Evolutionary conservation across 345 rosid species (phyloP).

Genomic region (Salix exigua): DNA sequence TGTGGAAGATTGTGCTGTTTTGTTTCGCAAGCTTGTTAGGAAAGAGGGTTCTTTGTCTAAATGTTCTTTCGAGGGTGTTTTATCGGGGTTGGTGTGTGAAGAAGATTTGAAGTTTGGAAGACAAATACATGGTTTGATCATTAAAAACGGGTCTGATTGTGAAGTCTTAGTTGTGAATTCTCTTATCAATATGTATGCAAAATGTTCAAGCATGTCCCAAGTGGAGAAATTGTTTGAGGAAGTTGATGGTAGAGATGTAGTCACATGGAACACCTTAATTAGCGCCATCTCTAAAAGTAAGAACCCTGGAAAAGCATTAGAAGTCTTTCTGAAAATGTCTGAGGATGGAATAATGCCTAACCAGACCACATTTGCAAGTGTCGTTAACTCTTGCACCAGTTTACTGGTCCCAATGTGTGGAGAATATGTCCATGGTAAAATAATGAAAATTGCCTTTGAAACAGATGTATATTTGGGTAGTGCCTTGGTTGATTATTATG

Average conservation of each 20-base stretch:
- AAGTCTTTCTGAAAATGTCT: conserved; percentile 42
- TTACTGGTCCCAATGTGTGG: conserved; percentile 39
- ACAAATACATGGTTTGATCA: conserved; percentile 58
- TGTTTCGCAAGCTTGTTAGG: conserved; percentile 51
- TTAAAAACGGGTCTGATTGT: conserved; percentile 45
- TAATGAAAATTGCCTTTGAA: conserved; percentile 41
- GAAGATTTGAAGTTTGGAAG: conserved; percentile 44
- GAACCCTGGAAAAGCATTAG: conserved; percentile 46
- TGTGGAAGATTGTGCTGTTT: conserved; percentile 38
- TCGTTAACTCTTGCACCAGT: conserved; percentile 44
- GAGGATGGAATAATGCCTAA: conserved; percentile 38
- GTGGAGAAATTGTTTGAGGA: conserved; percentile 53
- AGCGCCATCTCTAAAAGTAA: conserved; percentile 47
- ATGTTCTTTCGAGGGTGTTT: conserved; percentile 52
- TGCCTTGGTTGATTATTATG: conserved; percentile 71
- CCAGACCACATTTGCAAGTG: conserved; percentile 50
- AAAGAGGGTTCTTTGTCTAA: conserved; percentile 40
- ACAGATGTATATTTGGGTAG: conserved; percentile 56
- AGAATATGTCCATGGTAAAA: conserved; percentile 51
- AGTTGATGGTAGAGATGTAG: conserved; percentile 39
- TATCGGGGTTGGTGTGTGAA: conserved; percentile 47
- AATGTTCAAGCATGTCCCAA: conserved; percentile 34
- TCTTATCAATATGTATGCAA: conserved; percentile 55
- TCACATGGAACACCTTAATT: conserved; percentile 71
- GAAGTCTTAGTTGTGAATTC: conserved; percentile 48